These are phyloP conservation scores for Penicillium sp. DNA, from an alignment of 2,329 filamentous ascomycete genomes.

Conservation along the genomic window DNA sequence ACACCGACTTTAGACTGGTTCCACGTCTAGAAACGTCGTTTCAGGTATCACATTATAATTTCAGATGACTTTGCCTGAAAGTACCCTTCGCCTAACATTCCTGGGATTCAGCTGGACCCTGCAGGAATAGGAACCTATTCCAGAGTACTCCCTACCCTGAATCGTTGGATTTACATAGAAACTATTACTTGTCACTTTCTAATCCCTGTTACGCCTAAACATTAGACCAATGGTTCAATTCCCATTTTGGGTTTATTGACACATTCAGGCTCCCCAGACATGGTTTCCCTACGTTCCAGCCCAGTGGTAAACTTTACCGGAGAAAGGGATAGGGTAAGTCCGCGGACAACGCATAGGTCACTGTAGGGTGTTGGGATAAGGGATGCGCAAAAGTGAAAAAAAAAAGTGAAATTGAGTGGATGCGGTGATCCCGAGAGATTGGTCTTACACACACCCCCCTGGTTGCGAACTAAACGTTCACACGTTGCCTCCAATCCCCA, in stretches of 20 bases:
- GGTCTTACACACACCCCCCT: slow-evolving; percentile 7
- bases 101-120: too few species aligned
- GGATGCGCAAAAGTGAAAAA: neutral
- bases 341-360: neutral
- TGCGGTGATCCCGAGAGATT: slow-evolving; percentile 14
- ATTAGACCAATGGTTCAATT: neutral
- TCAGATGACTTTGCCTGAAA: too few species aligned
- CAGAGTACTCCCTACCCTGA: too few species aligned
- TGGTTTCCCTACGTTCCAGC: slow-evolving; percentile 10
- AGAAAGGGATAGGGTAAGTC: slow-evolving; percentile 2
- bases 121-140: too few species aligned
- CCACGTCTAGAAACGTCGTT: too few species aligned
- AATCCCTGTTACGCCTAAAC: neutral
- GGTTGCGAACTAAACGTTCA: slow-evolving; percentile 2
- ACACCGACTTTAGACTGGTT: too few species aligned
- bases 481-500: slow-evolving; percentile 1
- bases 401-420: neutral
- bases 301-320: slow-evolving; percentile 15
- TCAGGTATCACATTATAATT: too few species aligned
- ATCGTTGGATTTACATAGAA: too few species aligned
- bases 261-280: neutral
- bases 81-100: too few species aligned
- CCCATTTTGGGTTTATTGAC: neutral
- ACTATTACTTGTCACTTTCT: neutral
- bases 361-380: neutral